Conservation (phyloP, 1,139 yeast species). For the Ogataea hybrid region DNA sequence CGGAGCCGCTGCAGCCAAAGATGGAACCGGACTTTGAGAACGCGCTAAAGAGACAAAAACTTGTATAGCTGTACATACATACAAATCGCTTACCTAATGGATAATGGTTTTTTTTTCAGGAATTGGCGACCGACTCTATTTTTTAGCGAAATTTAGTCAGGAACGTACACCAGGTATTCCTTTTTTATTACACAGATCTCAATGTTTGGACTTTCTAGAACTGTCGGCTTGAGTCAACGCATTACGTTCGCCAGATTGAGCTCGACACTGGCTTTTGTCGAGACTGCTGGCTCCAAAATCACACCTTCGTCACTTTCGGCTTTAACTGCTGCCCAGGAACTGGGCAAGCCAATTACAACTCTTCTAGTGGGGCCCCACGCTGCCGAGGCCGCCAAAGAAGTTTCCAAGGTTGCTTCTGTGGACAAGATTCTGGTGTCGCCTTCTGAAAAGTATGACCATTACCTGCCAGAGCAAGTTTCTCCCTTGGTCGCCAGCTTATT, state of each 20-base stretch:
- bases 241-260: constrained; percentile 21
- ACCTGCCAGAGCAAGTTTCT: constrained; percentile 63
- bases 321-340: constrained; percentile 58
- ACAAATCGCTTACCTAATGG: constrained; percentile 2
- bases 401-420: constrained; percentile 39
- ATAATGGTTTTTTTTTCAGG: neutral
- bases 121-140: neutral
- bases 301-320: constrained; percentile 69
- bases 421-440: constrained; percentile 50
- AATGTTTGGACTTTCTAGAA: constrained; percentile 11
- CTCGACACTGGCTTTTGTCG: constrained; percentile 76
- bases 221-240: neutral
- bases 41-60: constrained; percentile 12
- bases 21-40: constrained; percentile 7
- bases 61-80: constrained; percentile 2
- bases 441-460: constrained; percentile 50
- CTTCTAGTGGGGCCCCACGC: constrained; percentile 57
- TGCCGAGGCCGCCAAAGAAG: constrained; percentile 38
- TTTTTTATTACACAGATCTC: neutral
- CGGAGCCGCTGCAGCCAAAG: constrained; percentile 3
- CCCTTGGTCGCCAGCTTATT: constrained; percentile 53
- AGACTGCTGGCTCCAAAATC: constrained; percentile 52
- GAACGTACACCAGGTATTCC: too few species aligned
- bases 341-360: constrained; percentile 67
- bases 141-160: neutral